A percentile compares a stretch with the other conserved stretches of the same genome.
Evolutionary conservation across 2,329 filamentous ascomycete species (phyloP).

Genomic region (Stachybotrys chlorohalonatus): DNA sequence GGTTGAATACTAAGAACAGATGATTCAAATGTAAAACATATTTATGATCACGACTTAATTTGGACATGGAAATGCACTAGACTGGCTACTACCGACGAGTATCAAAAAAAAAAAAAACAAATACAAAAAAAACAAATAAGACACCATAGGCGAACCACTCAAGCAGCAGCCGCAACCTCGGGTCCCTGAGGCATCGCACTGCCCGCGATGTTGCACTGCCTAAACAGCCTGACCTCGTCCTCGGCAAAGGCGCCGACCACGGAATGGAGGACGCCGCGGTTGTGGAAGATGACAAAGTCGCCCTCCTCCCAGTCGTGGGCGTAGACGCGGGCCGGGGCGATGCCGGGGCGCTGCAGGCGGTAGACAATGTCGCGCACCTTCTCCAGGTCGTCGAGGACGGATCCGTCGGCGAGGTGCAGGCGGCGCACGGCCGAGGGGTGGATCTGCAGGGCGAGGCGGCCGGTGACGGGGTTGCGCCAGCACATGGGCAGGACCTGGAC

Average conservation of each 20-base stretch:
- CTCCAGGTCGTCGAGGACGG: slow-evolving; percentile 58
- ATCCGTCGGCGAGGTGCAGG: slow-evolving; percentile 58
- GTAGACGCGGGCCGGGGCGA: slow-evolving; percentile 60
- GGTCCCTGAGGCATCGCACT: slow-evolving; percentile 48
- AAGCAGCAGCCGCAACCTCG: neutral
- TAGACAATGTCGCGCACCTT: slow-evolving; percentile 61
- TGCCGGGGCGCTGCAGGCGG: slow-evolving; percentile 61
- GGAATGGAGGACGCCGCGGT: slow-evolving; percentile 64
- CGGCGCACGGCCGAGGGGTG: slow-evolving; percentile 64
- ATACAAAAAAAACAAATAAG: neutral
- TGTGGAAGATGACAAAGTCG: slow-evolving; percentile 71
- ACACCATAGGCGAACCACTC: neutral
- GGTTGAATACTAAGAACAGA: no score
- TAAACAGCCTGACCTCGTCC: slow-evolving; percentile 65
- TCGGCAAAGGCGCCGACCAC: slow-evolving; percentile 67
- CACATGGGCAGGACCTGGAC: slow-evolving; percentile 67
- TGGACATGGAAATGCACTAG: no score
- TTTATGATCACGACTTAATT: no score
- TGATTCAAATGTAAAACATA: no score
- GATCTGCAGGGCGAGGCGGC: slow-evolving; percentile 60
- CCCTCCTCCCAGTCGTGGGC: slow-evolving; percentile 70
- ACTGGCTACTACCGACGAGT: neutral
- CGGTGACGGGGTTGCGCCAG: slow-evolving; percentile 68
- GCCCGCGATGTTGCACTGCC: slow-evolving; percentile 73
- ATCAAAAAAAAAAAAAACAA: neutral